Conservation (phyloP, 768 basidiomycete species). For the Naganishia antarctica region DNA sequence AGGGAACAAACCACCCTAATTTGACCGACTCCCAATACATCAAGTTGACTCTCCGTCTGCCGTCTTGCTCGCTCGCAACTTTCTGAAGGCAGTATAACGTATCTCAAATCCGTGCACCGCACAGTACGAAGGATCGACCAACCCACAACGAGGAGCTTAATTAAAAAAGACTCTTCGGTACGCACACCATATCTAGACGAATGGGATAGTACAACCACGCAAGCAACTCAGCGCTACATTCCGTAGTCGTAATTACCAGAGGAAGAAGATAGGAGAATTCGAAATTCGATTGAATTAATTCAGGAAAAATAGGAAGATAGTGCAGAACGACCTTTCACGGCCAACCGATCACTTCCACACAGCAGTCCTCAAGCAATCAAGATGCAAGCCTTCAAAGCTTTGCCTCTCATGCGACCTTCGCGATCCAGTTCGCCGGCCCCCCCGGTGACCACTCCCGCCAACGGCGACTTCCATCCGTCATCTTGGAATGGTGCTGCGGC, state of each 20-base stretch:
- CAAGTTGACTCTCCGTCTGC: neutral
- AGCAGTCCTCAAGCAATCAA: conserved; percentile 4
- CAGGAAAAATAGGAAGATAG: too few relatives aligned
- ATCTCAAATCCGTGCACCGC: conserved; percentile 3
- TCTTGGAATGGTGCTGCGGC: conserved; percentile 27
- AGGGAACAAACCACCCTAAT: conserved; percentile 49
- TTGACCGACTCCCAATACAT: conserved; percentile 31
- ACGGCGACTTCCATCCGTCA: conserved; percentile 29
- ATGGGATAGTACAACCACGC: conserved; percentile 23
- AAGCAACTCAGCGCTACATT: neutral
- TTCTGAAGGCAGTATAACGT: too few relatives aligned
- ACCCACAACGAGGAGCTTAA: neutral
- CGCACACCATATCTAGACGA: conserved; percentile 1
- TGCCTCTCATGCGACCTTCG: conserved; percentile 48
- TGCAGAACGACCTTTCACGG: too few relatives aligned
- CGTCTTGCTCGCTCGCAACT: too few relatives aligned
- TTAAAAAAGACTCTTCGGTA: neutral
- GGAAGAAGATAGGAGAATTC: neutral
- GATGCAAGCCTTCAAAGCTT: conserved; percentile 47
- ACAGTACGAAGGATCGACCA: too few relatives aligned
- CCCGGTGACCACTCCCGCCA: conserved; percentile 34
- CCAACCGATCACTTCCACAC: neutral
- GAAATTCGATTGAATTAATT: too few relatives aligned
- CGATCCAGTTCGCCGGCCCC: conserved; percentile 47
- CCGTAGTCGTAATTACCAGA: neutral